Evolutionary conservation across 73 alveolate genomes (phyloP).

Genomic region (Effrenium voratum): DNA sequence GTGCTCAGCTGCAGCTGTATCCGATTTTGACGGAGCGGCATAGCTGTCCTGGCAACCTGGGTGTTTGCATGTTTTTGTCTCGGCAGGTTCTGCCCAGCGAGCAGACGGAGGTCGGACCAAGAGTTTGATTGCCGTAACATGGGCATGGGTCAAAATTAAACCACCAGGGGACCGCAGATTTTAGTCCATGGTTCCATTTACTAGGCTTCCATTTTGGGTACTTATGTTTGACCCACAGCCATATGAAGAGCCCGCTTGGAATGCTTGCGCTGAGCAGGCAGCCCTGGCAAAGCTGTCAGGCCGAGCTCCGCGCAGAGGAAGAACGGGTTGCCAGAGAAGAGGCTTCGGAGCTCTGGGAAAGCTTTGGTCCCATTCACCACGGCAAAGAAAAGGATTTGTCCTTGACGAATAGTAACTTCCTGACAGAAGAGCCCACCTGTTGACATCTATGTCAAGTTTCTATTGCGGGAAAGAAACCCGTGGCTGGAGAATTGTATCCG

Average conservation of each 20-base stretch:
- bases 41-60: too few species aligned
- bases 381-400: not conserved
- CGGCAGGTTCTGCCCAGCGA: conserved; percentile 11
- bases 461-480: too few species aligned
- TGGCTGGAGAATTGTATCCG: too few species aligned
- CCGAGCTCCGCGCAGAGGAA: conserved; percentile 35
- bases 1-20: too few species aligned
- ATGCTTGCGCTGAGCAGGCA: not conserved
- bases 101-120: conserved; percentile 11
- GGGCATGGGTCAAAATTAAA: too few species aligned
- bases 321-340: not conserved
- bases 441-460: too few species aligned
- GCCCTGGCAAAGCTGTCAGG: not conserved
- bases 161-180: not conserved
- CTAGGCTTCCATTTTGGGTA: not conserved
- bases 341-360: not conserved
- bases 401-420: too few species aligned
- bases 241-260: too few species aligned
- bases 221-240: not conserved
- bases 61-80: too few species aligned
- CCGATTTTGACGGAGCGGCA: too few species aligned
- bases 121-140: not conserved
- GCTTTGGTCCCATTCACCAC: not conserved
- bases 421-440: too few species aligned
- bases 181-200: not conserved